Evolutionary conservation across 2,329 filamentous ascomycete genomes (phyloP).

Genomic region (Thielaviopsis punctulata): DNA sequence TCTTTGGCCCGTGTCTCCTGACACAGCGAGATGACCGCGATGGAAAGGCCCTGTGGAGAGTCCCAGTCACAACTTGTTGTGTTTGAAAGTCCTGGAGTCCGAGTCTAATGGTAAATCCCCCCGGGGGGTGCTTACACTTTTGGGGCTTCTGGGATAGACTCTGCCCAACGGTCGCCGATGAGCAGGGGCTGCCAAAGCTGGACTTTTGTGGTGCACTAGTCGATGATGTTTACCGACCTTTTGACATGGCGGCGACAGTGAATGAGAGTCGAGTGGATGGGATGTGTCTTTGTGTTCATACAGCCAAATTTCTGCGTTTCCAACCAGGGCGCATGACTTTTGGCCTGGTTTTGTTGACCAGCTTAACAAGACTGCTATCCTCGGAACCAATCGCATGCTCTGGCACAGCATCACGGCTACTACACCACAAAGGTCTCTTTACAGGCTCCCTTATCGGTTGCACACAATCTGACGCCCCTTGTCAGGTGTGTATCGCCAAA

Average conservation of each 20-base stretch:
- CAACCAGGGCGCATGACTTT: constrained; percentile 20
- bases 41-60: constrained; percentile 30
- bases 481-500: constrained; percentile 24
- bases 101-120: constrained; percentile 58
- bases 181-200: constrained; percentile 14
- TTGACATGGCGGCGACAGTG: neutral
- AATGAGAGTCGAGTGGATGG: constrained; percentile 16
- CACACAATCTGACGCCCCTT: constrained; percentile 12
- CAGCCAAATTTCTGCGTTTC: constrained; percentile 12
- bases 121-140: constrained; percentile 55
- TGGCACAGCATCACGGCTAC: constrained; percentile 28
- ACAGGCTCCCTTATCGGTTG: constrained; percentile 12
- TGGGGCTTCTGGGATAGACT: constrained; percentile 49
- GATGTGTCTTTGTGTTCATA: constrained; percentile 19
- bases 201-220: constrained; percentile 5
- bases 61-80: constrained; percentile 40
- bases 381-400: constrained; percentile 22
- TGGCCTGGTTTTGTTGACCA: constrained; percentile 23
- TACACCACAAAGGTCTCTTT: constrained; percentile 16
- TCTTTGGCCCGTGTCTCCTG: constrained; percentile 23
- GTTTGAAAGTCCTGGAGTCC: constrained; percentile 48
- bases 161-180: constrained; percentile 23
- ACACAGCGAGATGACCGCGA: constrained; percentile 20
- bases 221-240: neutral
- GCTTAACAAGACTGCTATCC: constrained; percentile 3